Evolutionary conservation across 78 protist species (phyloP).

Genomic region (Cavenderia fasciculata): DNA sequence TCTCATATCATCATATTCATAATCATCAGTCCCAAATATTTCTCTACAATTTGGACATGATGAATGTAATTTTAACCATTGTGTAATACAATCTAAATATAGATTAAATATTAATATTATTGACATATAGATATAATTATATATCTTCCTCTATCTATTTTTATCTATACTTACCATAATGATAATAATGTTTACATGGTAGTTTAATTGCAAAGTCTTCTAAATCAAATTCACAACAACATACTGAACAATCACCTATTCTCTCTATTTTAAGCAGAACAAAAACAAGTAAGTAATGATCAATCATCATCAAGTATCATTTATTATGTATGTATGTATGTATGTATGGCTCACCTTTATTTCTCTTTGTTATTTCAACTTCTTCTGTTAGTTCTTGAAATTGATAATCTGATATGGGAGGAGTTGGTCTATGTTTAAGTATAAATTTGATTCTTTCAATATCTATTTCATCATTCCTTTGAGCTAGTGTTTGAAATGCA

Average conservation of each 20-base stretch:
- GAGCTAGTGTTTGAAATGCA: too few relatives aligned
- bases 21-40: conserved; percentile 4
- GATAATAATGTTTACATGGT: conserved; percentile 76
- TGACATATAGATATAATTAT: background rate
- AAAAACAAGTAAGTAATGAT: background rate
- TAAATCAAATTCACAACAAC: conserved; percentile 12
- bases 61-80: conserved; percentile 22
- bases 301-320: background rate
- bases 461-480: conserved; percentile 2
- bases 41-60: conserved; percentile 45
- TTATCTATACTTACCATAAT: conserved; percentile 6
- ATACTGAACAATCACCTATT: conserved; percentile 62
- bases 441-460: conserved; percentile 61
- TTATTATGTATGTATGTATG: background rate
- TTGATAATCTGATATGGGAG: conserved; percentile 61
- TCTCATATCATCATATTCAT: conserved; percentile 41
- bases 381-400: conserved; percentile 60
- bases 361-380: conserved; percentile 30
- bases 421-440: conserved; percentile 62
- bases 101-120: background rate
- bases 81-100: conserved; percentile 27
- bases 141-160: background rate
- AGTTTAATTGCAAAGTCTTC: conserved; percentile 40
- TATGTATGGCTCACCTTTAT: too few relatives aligned
- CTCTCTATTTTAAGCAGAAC: background rate